phyloP scores from a whole-genome alignment of 2,329 filamentous ascomycete genomes.

The Ceratocystis harringtonii region DNA sequence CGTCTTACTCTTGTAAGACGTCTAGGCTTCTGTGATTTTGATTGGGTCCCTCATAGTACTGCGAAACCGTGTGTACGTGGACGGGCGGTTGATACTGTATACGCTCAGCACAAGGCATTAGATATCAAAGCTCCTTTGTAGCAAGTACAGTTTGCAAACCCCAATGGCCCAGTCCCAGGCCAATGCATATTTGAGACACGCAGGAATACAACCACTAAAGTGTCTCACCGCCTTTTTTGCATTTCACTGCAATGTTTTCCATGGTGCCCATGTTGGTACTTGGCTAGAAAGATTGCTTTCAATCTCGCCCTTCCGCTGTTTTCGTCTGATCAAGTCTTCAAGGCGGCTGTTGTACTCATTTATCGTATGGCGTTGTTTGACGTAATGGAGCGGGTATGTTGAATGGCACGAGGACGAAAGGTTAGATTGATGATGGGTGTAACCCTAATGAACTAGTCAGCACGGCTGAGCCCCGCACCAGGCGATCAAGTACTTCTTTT shows the following conservation, averaged over 20 bases:
- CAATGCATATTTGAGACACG: background rate
- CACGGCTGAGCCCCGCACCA: background rate
- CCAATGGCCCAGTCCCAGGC: background rate
- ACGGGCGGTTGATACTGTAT: background rate
- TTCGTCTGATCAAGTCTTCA: background rate
- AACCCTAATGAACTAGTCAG: background rate
- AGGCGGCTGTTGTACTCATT: background rate
- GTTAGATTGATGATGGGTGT: background rate
- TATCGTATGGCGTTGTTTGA: background rate
- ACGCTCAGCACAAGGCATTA: background rate
- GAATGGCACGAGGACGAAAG: background rate
- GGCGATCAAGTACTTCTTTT: background rate
- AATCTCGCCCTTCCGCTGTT: no score
- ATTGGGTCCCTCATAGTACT: background rate
- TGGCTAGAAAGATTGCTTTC: background rate
- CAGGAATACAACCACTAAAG: background rate
- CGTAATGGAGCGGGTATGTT: background rate
- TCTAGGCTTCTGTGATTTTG: background rate
- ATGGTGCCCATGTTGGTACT: background rate
- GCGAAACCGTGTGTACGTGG: background rate
- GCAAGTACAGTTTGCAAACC: no score
- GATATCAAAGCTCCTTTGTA: background rate
- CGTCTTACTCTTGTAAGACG: background rate
- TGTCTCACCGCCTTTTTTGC: constrained; percentile 6
- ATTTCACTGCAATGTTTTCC: background rate